These are phyloP conservation scores for Ustilago cynodontis DNA, from an alignment of 1,284 basidiomycete species.

Conservation along the genomic window DNA sequence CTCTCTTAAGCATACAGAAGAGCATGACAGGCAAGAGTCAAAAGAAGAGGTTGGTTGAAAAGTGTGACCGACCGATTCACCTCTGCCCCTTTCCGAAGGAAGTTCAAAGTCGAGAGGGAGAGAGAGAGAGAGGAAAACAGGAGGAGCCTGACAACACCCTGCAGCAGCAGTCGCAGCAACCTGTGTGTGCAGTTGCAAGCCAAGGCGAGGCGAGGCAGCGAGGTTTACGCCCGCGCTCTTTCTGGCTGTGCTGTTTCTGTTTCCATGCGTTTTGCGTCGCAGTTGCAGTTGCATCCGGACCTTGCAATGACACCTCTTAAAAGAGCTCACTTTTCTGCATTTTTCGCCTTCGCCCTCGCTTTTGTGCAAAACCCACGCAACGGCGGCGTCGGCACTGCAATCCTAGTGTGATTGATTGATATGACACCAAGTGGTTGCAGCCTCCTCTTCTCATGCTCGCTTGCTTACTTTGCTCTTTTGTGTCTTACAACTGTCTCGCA, in stretches of 20 bases:
- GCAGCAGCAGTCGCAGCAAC: no score
- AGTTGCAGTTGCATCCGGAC: no score
- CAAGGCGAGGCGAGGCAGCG: no score
- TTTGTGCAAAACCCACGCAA: background rate
- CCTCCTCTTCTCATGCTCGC: background rate
- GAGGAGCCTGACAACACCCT: background rate
- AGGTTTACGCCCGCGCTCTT: no score
- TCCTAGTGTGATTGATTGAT: no score
- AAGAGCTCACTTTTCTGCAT: background rate
- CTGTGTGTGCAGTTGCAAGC: no score
- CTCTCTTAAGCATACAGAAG: no score
- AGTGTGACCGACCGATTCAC: background rate
- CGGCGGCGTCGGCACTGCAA: background rate
- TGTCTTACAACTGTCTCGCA: background rate
- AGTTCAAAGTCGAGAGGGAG: background rate
- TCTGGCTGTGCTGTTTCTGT: no score
- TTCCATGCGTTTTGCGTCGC: no score
- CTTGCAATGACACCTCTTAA: background rate
- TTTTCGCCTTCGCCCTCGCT: background rate
- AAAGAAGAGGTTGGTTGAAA: background rate
- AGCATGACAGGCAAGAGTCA: background rate
- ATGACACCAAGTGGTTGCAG: background rate
- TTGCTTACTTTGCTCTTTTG: no score
- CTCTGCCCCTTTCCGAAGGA: slow-evolving; percentile 2
- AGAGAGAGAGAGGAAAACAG: background rate